phyloP scores from a whole-genome alignment of 2,329 filamentous ascomycete genomes.

The Trichocomaceae sp. region DNA sequence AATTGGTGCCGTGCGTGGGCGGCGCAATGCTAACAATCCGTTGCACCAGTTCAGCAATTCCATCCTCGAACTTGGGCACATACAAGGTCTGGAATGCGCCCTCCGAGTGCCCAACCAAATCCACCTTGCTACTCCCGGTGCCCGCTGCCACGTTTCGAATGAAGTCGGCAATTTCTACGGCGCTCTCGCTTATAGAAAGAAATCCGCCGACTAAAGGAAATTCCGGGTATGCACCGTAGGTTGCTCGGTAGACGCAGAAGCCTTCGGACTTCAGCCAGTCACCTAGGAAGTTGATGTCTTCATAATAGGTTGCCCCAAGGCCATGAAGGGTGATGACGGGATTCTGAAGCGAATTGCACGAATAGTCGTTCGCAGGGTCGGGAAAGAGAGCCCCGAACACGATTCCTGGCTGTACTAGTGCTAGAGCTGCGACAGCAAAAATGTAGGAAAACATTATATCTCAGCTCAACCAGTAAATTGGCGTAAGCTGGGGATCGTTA shows the following conservation, averaged over 20 bases:
- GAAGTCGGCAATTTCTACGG: conserved; percentile 35
- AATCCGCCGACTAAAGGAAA: conserved; percentile 37
- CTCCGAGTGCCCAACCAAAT: conserved; percentile 41
- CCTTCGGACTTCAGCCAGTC: conserved; percentile 31
- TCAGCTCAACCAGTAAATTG: not conserved
- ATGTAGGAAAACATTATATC: conserved; percentile 1
- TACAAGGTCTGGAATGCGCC: conserved; percentile 38
- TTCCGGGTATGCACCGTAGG: conserved; percentile 35
- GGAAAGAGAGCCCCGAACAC: conserved; percentile 9
- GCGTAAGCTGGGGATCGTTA: not conserved
- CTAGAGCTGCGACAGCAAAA: not conserved
- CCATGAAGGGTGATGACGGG: conserved; percentile 33
- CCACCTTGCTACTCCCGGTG: conserved; percentile 30
- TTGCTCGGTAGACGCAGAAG: conserved; percentile 39
- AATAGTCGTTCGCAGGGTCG: conserved; percentile 26
- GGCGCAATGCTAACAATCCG: conserved; percentile 33
- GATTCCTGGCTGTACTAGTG: not conserved
- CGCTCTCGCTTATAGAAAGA: conserved; percentile 32
- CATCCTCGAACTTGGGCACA: conserved; percentile 32
- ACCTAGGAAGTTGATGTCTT: conserved; percentile 32
- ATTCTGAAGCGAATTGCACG: conserved; percentile 26
- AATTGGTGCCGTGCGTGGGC: conserved; percentile 29
- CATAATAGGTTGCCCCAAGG: conserved; percentile 33
- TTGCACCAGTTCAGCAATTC: conserved; percentile 25
- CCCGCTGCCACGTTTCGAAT: conserved; percentile 35